These are phyloP conservation scores for Pleoardoris graminearum DNA, from an alignment of 2,329 filamentous ascomycete genomes.

Conservation along the genomic window DNA sequence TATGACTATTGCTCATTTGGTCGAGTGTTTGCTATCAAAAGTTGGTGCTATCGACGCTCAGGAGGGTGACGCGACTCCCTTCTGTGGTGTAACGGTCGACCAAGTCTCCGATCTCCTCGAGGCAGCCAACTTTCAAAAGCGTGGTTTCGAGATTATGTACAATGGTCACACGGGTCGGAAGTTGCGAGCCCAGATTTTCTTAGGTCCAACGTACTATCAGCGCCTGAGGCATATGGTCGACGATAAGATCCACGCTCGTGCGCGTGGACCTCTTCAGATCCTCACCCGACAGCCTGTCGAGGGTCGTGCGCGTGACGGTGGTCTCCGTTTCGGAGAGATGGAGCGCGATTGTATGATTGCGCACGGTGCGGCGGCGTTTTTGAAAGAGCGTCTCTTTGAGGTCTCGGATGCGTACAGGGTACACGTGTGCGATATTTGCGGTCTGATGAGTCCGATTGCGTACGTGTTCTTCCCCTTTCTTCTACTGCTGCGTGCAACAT, in stretches of 20 bases:
- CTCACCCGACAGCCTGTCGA: constrained; percentile 96
- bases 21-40: constrained; percentile 96
- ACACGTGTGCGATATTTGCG: constrained; percentile 97
- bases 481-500: neutral
- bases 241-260: constrained; percentile 99
- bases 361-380: constrained; percentile 94
- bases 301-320: constrained; percentile 96
- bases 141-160: constrained; percentile 98
- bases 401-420: constrained; percentile 98
- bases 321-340: constrained; percentile 99
- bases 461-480: constrained; percentile 60
- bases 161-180: constrained; percentile 97
- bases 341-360: constrained; percentile 99
- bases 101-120: constrained; percentile 84
- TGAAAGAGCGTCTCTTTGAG: constrained; percentile 96
- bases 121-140: constrained; percentile 91
- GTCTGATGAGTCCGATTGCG: constrained; percentile 98
- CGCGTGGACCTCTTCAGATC: constrained; percentile 94
- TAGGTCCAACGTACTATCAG: constrained; percentile 98
- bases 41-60: constrained; percentile 90
- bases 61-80: constrained; percentile 96
- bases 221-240: constrained; percentile 99
- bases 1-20: constrained; percentile 99
- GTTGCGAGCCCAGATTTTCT: constrained; percentile 90
- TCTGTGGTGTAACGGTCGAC: constrained; percentile 96